Evolutionary conservation across 2,329 filamentous ascomycete species (phyloP).

Genomic region (Pestalotiopsis sp.): DNA sequence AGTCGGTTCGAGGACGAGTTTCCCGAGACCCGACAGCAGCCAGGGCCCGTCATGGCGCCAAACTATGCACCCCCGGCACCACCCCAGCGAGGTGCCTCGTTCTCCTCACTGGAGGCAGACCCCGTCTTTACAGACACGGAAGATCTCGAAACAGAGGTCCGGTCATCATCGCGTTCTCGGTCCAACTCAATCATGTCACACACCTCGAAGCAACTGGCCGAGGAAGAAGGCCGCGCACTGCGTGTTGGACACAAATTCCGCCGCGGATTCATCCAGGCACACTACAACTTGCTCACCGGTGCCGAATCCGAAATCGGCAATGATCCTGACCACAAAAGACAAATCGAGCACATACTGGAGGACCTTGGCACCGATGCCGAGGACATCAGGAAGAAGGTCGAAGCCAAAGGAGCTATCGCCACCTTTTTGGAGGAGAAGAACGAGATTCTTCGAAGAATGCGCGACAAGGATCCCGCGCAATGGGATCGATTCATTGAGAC

Average conservation of each 20-base stretch:
- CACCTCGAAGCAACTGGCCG: slow-evolving; percentile 50
- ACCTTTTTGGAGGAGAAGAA: slow-evolving; percentile 61
- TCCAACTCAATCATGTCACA: slow-evolving; percentile 53
- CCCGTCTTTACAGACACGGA: slow-evolving; percentile 46
- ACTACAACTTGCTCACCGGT: slow-evolving; percentile 49
- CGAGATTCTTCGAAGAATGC: slow-evolving; percentile 47
- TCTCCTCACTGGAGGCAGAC: slow-evolving; percentile 36
- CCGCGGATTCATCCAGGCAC: slow-evolving; percentile 50
- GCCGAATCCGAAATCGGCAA: slow-evolving; percentile 47
- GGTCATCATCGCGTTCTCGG: slow-evolving; percentile 44
- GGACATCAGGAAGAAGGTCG: slow-evolving; percentile 52
- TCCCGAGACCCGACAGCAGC: slow-evolving; percentile 71
- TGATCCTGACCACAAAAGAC: slow-evolving; percentile 49
- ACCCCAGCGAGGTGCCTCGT: slow-evolving; percentile 25
- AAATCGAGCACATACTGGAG: slow-evolving; percentile 64
- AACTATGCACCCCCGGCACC: slow-evolving; percentile 22
- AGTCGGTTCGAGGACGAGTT: slow-evolving; percentile 95
- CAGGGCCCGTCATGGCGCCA: slow-evolving; percentile 25
- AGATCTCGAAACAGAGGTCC: slow-evolving; percentile 45
- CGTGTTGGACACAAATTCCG: slow-evolving; percentile 60
- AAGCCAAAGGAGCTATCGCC: slow-evolving; percentile 58
- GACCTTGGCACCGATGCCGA: slow-evolving; percentile 64
- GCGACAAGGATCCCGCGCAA: slow-evolving; percentile 65
- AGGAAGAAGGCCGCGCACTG: slow-evolving; percentile 58
- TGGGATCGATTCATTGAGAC: slow-evolving; percentile 64